Evolutionary conservation across 129 eudicot species (phyloP).

Genomic region (Apium graveolens): DNA sequence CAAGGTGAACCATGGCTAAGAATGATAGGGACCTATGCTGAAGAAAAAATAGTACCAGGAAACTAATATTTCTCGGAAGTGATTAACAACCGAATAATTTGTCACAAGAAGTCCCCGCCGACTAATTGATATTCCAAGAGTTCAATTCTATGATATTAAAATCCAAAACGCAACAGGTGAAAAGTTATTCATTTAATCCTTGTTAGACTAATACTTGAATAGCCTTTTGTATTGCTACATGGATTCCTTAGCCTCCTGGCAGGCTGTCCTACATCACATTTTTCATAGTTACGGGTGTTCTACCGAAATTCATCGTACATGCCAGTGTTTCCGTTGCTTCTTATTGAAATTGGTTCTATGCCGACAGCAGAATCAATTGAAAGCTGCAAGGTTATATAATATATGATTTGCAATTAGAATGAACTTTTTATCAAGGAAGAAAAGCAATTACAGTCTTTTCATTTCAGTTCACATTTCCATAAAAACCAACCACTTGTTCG

Average conservation of each 20-base stretch:
- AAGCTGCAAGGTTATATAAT: background rate
- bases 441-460: background rate
- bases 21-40: background rate
- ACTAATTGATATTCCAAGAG: background rate
- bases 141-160: background rate
- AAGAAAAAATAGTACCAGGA: background rate
- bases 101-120: background rate
- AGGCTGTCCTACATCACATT: background rate
- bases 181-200: background rate
- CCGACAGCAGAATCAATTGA: background rate
- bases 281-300: background rate
- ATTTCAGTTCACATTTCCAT: background rate
- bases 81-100: background rate
- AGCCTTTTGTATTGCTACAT: background rate
- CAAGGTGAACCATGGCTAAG: constrained; percentile 5
- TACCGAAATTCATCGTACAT: background rate
- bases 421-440: background rate
- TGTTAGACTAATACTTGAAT: background rate
- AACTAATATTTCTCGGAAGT: background rate
- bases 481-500: background rate
- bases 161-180: background rate
- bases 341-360: background rate
- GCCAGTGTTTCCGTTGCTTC: background rate
- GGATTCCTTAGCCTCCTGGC: background rate
- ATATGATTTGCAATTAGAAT: background rate